Conservation (phyloP, 2,329 filamentous ascomycete genomes). For the Penicillium sp. region DNA sequence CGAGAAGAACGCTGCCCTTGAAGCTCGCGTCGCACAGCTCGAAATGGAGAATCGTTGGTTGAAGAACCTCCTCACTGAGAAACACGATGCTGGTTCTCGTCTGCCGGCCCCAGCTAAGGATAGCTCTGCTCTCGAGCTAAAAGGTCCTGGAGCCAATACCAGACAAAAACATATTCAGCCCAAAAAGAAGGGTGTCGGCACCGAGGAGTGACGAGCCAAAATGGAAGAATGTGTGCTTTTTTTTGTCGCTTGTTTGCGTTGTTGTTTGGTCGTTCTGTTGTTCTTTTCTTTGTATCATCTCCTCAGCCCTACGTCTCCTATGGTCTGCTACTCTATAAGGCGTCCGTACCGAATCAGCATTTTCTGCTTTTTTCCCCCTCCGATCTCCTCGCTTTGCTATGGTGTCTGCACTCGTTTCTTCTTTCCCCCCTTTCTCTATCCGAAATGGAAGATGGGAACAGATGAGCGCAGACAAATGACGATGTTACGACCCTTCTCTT, state of each 20-base stretch:
- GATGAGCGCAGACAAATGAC: conserved; percentile 23
- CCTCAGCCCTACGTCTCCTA: neutral
- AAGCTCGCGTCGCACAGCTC: conserved; percentile 72
- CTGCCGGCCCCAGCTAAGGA: conserved; percentile 28
- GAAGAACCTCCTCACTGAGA: conserved; percentile 77
- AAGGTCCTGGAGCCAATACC: conserved; percentile 20
- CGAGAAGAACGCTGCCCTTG: conserved; percentile 72
- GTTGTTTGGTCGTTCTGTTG: conserved; percentile 1
- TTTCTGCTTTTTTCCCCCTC: neutral
- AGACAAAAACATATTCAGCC: conserved; percentile 42
- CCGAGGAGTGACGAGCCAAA: conserved; percentile 27
- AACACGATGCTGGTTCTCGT: conserved; percentile 56
- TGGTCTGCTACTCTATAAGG: neutral
- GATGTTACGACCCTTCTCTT: conserved; percentile 36
- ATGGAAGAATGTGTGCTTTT: conserved; percentile 20
- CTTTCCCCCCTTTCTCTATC: neutral
- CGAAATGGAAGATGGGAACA: neutral
- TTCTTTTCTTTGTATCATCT: conserved; percentile 11
- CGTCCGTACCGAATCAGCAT: conserved; percentile 1
- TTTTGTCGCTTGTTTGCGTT: conserved; percentile 7
- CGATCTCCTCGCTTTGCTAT: conserved; percentile 5
- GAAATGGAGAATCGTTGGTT: conserved; percentile 82
- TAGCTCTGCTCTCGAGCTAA: conserved; percentile 22
- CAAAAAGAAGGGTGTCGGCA: conserved; percentile 43
- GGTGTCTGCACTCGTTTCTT: conserved; percentile 1